Percentiles rank a stretch among this genome's conserved stretches.
Conservation (phyloP, 1,139 yeast genomes). For the Candida labiduridarum region DNA sequence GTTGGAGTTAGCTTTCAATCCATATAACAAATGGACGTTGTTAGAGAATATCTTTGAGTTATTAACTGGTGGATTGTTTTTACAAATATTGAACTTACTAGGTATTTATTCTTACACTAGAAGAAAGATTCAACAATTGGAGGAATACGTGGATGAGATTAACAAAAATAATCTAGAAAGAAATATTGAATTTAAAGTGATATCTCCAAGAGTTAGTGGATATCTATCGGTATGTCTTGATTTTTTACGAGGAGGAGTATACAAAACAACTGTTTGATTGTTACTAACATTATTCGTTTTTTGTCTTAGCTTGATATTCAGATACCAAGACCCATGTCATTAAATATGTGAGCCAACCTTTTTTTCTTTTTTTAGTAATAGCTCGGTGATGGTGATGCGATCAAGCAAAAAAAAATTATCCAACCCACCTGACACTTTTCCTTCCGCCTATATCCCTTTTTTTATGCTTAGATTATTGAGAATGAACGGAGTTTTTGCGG, state of each 20-base stretch:
- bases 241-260: background rate
- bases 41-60: conserved; percentile 47
- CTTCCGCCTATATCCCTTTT: background rate
- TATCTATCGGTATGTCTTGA: conserved; percentile 55
- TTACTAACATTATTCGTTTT: conserved; percentile 8
- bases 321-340: conserved; percentile 40
- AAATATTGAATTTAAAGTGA: conserved; percentile 34
- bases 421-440: background rate
- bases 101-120: conserved; percentile 26
- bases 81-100: conserved; percentile 22
- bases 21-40: conserved; percentile 35
- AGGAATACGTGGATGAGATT: conserved; percentile 43
- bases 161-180: conserved; percentile 34
- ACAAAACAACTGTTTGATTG: background rate
- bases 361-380: too few species aligned
- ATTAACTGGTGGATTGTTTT: conserved; percentile 42
- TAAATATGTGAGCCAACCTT: background rate
- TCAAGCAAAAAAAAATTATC: conserved; percentile 6
- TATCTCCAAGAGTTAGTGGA: conserved; percentile 60
- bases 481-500: conserved; percentile 93
- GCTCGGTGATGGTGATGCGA: background rate
- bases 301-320: conserved; percentile 40
- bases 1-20: conserved; percentile 44
- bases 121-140: conserved; percentile 40
- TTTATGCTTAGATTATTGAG: conserved; percentile 15